phyloP scores from a whole-genome alignment of 192 early-diverging fungal genomes.

The Backusella psychrophila region DNA sequence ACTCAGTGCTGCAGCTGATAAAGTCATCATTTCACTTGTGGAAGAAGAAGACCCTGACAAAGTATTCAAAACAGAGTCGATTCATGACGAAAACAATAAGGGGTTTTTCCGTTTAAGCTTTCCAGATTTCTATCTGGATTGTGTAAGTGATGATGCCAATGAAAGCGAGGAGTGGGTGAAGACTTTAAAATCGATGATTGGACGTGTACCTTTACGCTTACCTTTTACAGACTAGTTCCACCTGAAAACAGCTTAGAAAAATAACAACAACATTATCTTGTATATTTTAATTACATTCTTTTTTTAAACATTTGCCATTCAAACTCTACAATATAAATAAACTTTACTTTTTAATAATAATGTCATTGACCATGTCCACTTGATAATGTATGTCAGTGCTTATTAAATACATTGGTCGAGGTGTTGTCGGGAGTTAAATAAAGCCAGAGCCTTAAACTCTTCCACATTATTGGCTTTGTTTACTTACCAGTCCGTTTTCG shows the following conservation, averaged over 20 bases:
- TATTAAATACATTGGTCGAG: background rate
- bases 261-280: background rate
- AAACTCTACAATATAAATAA: background rate
- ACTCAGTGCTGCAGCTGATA: constrained; percentile 19
- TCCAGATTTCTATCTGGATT: constrained; percentile 20
- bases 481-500: background rate
- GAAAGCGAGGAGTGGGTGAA: constrained; percentile 29
- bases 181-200: constrained; percentile 22
- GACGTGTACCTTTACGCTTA: constrained; percentile 12
- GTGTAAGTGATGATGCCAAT: constrained; percentile 22
- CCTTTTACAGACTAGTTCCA: constrained; percentile 12
- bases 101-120: constrained; percentile 20
- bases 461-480: background rate
- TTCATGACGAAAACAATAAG: constrained; percentile 14
- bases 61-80: constrained; percentile 15
- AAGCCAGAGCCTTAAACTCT: background rate
- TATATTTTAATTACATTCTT: constrained; percentile 5
- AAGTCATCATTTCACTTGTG: constrained; percentile 15
- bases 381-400: background rate
- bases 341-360: background rate
- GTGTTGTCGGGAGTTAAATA: background rate
- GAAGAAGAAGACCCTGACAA: constrained; percentile 4
- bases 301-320: background rate
- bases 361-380: background rate
- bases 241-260: background rate